A percentile compares a stretch with the other conserved stretches of the same genome.
phyloP scores from a whole-genome alignment of 331 rosid species.

The Arachis monticola region DNA sequence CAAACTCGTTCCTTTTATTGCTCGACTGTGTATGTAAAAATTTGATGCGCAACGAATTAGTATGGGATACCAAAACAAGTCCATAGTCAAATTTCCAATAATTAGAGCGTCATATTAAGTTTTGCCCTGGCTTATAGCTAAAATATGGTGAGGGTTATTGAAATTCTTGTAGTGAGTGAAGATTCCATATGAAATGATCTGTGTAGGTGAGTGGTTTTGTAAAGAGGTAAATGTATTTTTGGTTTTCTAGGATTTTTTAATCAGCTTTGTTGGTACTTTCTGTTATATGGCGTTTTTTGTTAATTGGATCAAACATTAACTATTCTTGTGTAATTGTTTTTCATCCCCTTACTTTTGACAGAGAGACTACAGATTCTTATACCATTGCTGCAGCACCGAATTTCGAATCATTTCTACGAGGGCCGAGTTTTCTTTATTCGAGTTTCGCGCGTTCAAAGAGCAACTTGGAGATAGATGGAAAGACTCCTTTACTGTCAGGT shows the following conservation, averaged over 20 bases:
- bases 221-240: neutral
- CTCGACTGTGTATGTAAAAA: neutral
- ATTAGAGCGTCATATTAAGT: neutral
- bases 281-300: neutral
- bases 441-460: constrained; percentile 60
- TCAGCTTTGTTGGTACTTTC: neutral
- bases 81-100: neutral
- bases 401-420: constrained; percentile 49
- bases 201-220: neutral
- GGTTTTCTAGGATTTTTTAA: neutral
- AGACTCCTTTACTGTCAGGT: constrained; percentile 59
- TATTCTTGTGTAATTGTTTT: neutral
- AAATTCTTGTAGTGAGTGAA: neutral
- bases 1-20: neutral
- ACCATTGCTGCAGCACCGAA: constrained; percentile 76
- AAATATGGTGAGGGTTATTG: neutral
- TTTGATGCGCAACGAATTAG: too few species aligned
- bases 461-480: constrained; percentile 56
- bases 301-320: neutral
- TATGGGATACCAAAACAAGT: neutral
- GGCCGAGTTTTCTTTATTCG: constrained; percentile 56
- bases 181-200: neutral
- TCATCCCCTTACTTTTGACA: constrained; percentile 32
- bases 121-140: neutral
- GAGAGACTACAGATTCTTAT: constrained; percentile 84